Percentiles rank a stretch among this genome's conserved stretches.
These are phyloP conservation scores for Chrysochromulina parva DNA, from an alignment of 78 protist genomes.

Conservation along the genomic window DNA sequence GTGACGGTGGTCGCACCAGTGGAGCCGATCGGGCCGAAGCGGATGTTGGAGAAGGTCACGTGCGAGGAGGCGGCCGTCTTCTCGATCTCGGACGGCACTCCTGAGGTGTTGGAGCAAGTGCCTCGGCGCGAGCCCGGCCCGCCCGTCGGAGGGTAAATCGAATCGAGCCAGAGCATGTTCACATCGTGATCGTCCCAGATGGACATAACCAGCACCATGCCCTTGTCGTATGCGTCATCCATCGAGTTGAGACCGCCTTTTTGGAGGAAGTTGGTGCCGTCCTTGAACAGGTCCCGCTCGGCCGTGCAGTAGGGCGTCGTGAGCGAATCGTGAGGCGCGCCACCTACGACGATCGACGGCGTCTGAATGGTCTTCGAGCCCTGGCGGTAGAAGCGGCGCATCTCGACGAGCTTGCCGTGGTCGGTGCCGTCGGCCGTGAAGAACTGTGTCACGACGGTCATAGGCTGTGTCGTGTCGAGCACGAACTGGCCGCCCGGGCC, in stretches of 20 bases:
- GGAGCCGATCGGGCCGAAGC: no score
- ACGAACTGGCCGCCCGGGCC: slow-evolving; percentile 42
- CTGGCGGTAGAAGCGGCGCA: slow-evolving; percentile 67
- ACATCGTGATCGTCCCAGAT: slow-evolving; percentile 79
- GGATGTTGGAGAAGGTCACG: no score
- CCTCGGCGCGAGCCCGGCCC: slow-evolving; percentile 72
- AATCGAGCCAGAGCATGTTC: slow-evolving; percentile 76
- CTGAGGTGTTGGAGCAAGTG: slow-evolving; percentile 66
- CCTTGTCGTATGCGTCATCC: slow-evolving; percentile 62
- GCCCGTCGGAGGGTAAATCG: neutral
- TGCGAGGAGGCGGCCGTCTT: no score
- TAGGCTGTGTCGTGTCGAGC: slow-evolving; percentile 56
- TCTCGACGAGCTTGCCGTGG: slow-evolving; percentile 58
- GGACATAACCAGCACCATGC: slow-evolving; percentile 72
- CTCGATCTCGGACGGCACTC: slow-evolving; percentile 62
- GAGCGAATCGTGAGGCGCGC: slow-evolving; percentile 39
- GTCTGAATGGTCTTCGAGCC: slow-evolving; percentile 51
- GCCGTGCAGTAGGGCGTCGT: slow-evolving; percentile 57
- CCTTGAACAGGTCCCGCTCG: slow-evolving; percentile 43
- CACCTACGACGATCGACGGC: slow-evolving; percentile 23
- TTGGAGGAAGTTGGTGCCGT: slow-evolving; percentile 52
- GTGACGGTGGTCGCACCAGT: no score
- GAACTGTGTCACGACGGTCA: slow-evolving; percentile 79
- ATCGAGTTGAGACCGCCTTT: slow-evolving; percentile 70
- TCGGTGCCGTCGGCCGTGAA: slow-evolving; percentile 65